Base-by-base conservation (phyloP, 495 filamentous ascomycete species). In the Lophium mytilinum region DNA sequence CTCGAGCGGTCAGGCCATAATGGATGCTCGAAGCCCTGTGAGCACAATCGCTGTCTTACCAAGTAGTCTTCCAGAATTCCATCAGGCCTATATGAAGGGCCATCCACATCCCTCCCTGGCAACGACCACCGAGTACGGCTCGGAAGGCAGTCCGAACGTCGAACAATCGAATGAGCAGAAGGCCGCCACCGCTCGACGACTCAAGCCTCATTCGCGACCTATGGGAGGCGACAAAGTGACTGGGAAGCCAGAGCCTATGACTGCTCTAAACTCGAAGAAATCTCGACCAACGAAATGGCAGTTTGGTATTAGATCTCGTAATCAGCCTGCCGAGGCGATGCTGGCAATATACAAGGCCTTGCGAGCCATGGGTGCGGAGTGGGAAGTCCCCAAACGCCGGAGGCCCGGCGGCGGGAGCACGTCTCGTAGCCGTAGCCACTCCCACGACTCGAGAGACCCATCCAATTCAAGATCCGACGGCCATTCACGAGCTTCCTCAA, bases 291-390 rank as follows among this genome's bases (percentile, higher is more conserved):
- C 89, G 0, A 87, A 89, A 56, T 98, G 93, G 93, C 94, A 97
- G 70, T 98, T 97, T 67, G 93, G 93, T 34, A 98, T 98, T 56
- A 83, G 93, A 1, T 92, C 87, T 19, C 80, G 94, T 34, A 98
- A 96, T 69, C 87, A 89, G 19, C 93, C 94, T 0, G 84, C 91
- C 33, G 93, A 98, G 64, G 93, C 93, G 0, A 86, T 98, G 67
- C 72, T 90, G 9, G 96, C 93, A 67, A 87, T 98, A 49, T 97
- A 95, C 75, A 86, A 89, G 63, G 91, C 94, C 0, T 77, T 98
- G 37, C 73, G 80, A 33, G 89, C 89, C 52, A 88, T 96, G 64
- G 90, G 89, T 17, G 91, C 89, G 9, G 80, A 88, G 48, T 97
- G 94, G 92, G 83, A 86, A 58, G 78, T 81, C 49, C 77, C 73